phyloP scores from a whole-genome alignment of 768 basidiomycete genomes.

The Pisolithus sp. region DNA sequence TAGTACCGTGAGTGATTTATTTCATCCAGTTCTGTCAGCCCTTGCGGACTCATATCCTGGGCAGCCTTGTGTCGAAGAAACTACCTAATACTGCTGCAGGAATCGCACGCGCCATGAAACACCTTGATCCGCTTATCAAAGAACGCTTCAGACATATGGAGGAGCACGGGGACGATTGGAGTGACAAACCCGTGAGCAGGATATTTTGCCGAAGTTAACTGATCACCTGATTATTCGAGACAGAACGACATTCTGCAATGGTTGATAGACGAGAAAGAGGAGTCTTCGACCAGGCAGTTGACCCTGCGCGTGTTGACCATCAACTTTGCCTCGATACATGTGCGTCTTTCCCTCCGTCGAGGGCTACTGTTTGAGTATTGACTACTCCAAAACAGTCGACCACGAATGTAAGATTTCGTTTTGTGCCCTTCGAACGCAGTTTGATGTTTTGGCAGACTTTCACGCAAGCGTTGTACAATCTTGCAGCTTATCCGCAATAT shows the following conservation, averaged over 20 bases:
- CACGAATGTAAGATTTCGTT: neutral
- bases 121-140: constrained; percentile 27
- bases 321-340: constrained; percentile 10
- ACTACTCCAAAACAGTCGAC: neutral
- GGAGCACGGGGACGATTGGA: constrained; percentile 21
- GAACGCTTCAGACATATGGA: constrained; percentile 19
- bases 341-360: constrained; percentile 1
- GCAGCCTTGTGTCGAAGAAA: neutral
- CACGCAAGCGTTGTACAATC: constrained; percentile 28
- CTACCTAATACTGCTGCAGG: neutral
- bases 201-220: no score
- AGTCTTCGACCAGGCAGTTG: neutral
- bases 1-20: constrained; percentile 24
- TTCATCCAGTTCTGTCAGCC: neutral
- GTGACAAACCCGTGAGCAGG: constrained; percentile 30
- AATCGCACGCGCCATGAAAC: neutral
- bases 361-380: neutral
- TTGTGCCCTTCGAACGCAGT: neutral
- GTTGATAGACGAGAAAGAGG: neutral
- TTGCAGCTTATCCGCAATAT: constrained; percentile 34
- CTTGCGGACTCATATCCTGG: neutral
- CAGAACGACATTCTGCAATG: neutral
- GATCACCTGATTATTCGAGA: neutral
- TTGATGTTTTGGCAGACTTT: constrained; percentile 18
- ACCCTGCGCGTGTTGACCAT: neutral